Conservation (phyloP, 1,284 basidiomycete genomes). For the Irpex sp. region DNA sequence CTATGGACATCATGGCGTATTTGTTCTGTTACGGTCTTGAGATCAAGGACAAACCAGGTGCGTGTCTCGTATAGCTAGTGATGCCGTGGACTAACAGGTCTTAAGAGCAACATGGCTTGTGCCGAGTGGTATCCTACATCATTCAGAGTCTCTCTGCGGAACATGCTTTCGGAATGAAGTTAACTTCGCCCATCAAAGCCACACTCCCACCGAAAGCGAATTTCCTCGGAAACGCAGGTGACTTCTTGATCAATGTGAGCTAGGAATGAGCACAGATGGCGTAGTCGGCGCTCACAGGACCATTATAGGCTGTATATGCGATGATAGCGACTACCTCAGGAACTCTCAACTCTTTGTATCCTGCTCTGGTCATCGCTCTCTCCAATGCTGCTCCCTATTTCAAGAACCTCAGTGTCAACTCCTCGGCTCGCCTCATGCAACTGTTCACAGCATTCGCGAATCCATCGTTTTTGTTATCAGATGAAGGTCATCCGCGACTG, state of each 20-base stretch:
- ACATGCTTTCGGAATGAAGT: conserved; percentile 64
- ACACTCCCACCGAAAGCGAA: conserved; percentile 75
- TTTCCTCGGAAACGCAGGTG: conserved; percentile 70
- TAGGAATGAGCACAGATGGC: neutral
- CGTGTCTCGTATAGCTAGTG: conserved; percentile 25
- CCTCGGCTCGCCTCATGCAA: conserved; percentile 81
- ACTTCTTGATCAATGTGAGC: conserved; percentile 84
- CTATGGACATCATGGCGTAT: conserved; percentile 72
- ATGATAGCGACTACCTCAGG: conserved; percentile 88
- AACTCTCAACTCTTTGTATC: conserved; percentile 79
- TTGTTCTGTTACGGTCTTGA: conserved; percentile 80
- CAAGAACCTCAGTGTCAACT: conserved; percentile 75
- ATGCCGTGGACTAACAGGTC: conserved; percentile 5
- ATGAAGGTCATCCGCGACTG: conserved; percentile 90
- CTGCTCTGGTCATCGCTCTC: conserved; percentile 86
- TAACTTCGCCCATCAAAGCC: conserved; percentile 60
- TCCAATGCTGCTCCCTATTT: conserved; percentile 88
- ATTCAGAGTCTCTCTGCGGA: conserved; percentile 90
- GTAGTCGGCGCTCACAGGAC: conserved; percentile 6
- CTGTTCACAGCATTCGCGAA: conserved; percentile 89
- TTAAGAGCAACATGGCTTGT: conserved; percentile 85
- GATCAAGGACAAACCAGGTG: conserved; percentile 87
- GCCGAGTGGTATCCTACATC: conserved; percentile 87
- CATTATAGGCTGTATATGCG: conserved; percentile 73
- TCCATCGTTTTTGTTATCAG: conserved; percentile 85